These are phyloP conservation scores for Lindgomyces ingoldianus DNA, from an alignment of 495 filamentous ascomycete species.

Conservation along the genomic window DNA sequence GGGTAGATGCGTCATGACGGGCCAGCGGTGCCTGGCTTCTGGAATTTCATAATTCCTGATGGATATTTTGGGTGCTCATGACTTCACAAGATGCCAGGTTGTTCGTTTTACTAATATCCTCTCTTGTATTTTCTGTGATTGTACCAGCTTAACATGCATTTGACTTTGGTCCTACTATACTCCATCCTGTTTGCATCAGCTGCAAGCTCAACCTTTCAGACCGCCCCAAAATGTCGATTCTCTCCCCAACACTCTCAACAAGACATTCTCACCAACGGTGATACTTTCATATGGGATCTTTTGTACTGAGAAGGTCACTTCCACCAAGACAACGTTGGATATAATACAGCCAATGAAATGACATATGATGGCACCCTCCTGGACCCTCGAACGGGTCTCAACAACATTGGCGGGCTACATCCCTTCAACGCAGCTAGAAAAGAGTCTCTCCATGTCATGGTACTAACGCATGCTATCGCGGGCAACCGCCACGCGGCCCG, in stretches of 20 bases:
- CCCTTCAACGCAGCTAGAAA: conserved; percentile 47
- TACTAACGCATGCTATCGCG: conserved; percentile 43
- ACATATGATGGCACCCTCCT: conserved; percentile 47
- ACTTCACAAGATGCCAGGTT: no score
- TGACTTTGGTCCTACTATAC: no score
- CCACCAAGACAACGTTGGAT: conserved; percentile 45
- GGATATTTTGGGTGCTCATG: no score
- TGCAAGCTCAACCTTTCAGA: not conserved
- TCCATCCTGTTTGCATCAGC: no score
- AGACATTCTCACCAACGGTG: conserved; percentile 36
- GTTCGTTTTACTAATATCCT: no score
- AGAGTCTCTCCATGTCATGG: conserved; percentile 46
- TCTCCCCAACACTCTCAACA: conserved; percentile 37
- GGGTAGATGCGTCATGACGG: no score
- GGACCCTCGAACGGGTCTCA: conserved; percentile 41
- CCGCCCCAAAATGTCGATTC: conserved; percentile 41
- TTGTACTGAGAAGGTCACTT: conserved; percentile 48
- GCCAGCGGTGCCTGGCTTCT: no score
- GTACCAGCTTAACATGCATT: no score
- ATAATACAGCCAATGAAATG: conserved; percentile 45
- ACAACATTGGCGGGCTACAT: conserved; percentile 34
- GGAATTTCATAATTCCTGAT: no score
- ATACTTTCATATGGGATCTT: conserved; percentile 39
- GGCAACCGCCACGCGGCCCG: conserved; percentile 34
- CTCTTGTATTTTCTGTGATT: no score